These are phyloP conservation scores for Hypomyces perniciosus DNA, from an alignment of 2,329 filamentous ascomycete genomes.

Conservation along the genomic window DNA sequence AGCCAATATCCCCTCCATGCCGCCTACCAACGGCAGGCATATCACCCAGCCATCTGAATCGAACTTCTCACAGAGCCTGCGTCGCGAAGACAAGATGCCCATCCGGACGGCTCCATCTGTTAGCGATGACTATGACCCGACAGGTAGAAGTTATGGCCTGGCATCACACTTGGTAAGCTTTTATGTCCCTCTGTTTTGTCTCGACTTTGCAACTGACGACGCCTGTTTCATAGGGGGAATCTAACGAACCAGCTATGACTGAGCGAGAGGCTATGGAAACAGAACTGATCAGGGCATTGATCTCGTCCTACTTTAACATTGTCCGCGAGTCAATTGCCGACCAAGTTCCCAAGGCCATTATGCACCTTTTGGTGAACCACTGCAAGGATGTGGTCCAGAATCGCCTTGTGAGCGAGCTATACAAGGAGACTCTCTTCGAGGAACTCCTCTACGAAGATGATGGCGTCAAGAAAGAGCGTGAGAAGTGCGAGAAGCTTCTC, in stretches of 20 bases:
- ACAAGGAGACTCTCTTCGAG: constrained; percentile 84
- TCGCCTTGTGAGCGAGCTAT: constrained; percentile 87
- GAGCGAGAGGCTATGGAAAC: constrained; percentile 97
- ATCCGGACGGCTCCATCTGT: constrained; percentile 42
- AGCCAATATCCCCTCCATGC: constrained; percentile 31
- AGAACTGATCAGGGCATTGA: constrained; percentile 90
- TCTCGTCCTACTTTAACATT: constrained; percentile 98
- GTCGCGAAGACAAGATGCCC: constrained; percentile 58
- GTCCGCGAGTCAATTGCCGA: constrained; percentile 98
- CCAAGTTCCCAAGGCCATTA: constrained; percentile 96
- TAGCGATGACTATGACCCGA: constrained; percentile 40
- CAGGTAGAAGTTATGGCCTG: constrained; percentile 32
- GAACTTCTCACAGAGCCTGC: constrained; percentile 76
- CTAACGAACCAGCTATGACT: constrained; percentile 78
- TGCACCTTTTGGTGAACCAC: constrained; percentile 97
- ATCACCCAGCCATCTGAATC: constrained; percentile 74
- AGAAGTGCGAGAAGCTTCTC: constrained; percentile 96
- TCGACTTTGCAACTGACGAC: constrained; percentile 13
- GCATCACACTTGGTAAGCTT: constrained; percentile 55
- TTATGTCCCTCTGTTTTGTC: background rate
- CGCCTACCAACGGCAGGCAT: constrained; percentile 47
- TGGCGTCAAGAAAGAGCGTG: constrained; percentile 90
- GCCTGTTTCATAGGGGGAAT: constrained; percentile 40
- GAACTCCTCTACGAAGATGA: constrained; percentile 97
- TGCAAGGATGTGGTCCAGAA: constrained; percentile 98